Evolutionary conservation across 2,329 filamentous ascomycete genomes (phyloP).

Genomic region (Trichoderma harzianum): DNA sequence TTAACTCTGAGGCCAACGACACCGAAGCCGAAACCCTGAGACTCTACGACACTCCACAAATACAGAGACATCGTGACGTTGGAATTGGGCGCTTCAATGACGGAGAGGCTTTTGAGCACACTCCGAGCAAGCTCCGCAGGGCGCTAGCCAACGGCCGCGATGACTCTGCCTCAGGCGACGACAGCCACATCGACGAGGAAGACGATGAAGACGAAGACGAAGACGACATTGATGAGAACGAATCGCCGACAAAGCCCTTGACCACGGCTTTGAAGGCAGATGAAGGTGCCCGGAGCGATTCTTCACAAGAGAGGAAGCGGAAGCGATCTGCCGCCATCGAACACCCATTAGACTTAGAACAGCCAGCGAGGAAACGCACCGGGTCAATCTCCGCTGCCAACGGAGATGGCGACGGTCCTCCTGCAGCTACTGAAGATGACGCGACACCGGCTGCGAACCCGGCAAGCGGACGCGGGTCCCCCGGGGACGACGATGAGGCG

Average conservation of each 20-base stretch:
- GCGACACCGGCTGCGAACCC: slow-evolving; percentile 32
- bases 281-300: slow-evolving; percentile 33
- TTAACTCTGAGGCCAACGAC: slow-evolving; percentile 49
- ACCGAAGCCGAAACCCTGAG: slow-evolving; percentile 94
- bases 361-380: slow-evolving; percentile 53
- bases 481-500: slow-evolving; percentile 45
- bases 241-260: slow-evolving; percentile 32
- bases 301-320: slow-evolving; percentile 43
- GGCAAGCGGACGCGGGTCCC: slow-evolving; percentile 40
- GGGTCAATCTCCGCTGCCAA: slow-evolving; percentile 44
- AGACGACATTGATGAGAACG: slow-evolving; percentile 37
- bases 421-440: slow-evolving; percentile 32
- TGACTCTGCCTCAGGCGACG: slow-evolving; percentile 40
- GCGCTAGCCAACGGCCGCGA: slow-evolving; percentile 35
- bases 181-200: slow-evolving; percentile 34
- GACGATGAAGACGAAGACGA: slow-evolving; percentile 36
- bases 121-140: slow-evolving; percentile 73
- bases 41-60: slow-evolving; percentile 81
- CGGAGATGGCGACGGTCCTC: slow-evolving; percentile 34
- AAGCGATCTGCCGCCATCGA: slow-evolving; percentile 48
- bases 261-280: slow-evolving; percentile 29
- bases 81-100: slow-evolving; percentile 55
- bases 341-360: slow-evolving; percentile 41
- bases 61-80: slow-evolving; percentile 59
- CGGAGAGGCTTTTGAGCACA: slow-evolving; percentile 58